phyloP scores from a whole-genome alignment of 108 stramenopile species.

The Cyclotella kingstonii region DNA sequence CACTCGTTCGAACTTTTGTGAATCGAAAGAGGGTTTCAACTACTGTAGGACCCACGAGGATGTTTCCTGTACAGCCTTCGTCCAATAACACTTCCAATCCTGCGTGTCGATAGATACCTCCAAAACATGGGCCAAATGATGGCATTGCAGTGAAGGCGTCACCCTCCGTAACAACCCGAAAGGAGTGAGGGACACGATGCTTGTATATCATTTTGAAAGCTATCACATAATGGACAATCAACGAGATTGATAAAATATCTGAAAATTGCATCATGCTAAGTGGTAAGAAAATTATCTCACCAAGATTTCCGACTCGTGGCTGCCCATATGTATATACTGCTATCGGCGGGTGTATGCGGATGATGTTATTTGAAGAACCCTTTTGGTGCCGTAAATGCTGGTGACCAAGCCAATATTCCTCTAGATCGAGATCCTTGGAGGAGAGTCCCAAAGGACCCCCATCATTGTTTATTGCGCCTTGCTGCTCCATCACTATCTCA shows the following conservation, averaged over 20 bases:
- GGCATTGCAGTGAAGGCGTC: conserved; percentile 76
- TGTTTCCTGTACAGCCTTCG: conserved; percentile 77
- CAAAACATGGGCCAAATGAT: conserved; percentile 41
- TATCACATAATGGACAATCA: conserved; percentile 45
- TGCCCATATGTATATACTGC: conserved; percentile 77
- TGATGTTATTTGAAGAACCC: conserved; percentile 10
- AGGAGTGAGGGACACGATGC: conserved; percentile 74
- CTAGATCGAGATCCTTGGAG: conserved; percentile 23
- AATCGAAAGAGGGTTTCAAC: conserved; percentile 83
- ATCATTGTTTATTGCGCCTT: background rate
- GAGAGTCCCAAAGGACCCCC: conserved; percentile 5
- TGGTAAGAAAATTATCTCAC: conserved; percentile 5
- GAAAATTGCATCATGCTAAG: background rate
- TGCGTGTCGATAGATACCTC: conserved; percentile 76
- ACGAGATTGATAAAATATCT: conserved; percentile 29
- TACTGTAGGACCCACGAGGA: conserved; percentile 76
- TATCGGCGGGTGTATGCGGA: conserved; percentile 68
- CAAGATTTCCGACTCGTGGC: conserved; percentile 41
- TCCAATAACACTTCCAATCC: conserved; percentile 76
- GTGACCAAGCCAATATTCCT: conserved; percentile 24
- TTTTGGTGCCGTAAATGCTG: conserved; percentile 9
- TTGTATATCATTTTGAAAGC: conserved; percentile 72
- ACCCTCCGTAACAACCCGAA: conserved; percentile 72
- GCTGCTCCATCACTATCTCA: conserved; percentile 54
- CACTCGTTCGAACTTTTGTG: conserved; percentile 66